Evolutionary conservation across 2,329 filamentous ascomycete species (phyloP).

Genomic region (Botrytis byssoidea): DNA sequence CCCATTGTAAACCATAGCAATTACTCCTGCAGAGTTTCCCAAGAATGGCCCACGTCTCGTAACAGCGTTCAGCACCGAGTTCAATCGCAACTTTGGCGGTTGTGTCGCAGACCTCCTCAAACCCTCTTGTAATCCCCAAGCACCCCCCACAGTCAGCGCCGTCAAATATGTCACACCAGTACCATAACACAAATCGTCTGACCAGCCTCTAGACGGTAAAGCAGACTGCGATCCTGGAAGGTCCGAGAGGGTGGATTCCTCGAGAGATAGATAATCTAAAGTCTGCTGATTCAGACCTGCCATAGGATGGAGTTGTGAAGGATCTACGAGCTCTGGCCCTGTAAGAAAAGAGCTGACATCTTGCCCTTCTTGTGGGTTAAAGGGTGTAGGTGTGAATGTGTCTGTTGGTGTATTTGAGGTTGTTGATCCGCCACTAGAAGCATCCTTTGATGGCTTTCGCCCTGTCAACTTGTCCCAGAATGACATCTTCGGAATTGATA

Average conservation of each 20-base stretch:
- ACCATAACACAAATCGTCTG: conserved; percentile 96
- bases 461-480: conserved; percentile 43
- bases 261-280: conserved; percentile 91
- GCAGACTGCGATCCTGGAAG: conserved; percentile 83
- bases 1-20: conserved; percentile 95
- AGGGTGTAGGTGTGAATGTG: conserved; percentile 54
- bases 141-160: conserved; percentile 81
- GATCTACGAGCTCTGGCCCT: conserved; percentile 75
- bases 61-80: conserved; percentile 91
- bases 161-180: conserved; percentile 90
- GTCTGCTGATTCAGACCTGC: conserved; percentile 90
- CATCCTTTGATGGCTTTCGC: conserved; percentile 39
- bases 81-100: conserved; percentile 87
- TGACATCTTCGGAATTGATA: conserved; percentile 36
- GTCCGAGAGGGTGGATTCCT: conserved; percentile 85
- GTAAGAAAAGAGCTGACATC: conserved; percentile 87
- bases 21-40: conserved; percentile 92
- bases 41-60: conserved; percentile 91
- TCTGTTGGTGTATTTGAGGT: conserved; percentile 37
- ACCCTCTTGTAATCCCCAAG: conserved; percentile 90
- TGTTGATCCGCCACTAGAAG: conserved; percentile 26
- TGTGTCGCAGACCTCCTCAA: conserved; percentile 72
- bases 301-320: conserved; percentile 85
- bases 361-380: conserved; percentile 70
- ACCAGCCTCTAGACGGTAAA: conserved; percentile 93